Conservation (phyloP, 768 basidiomycete species). For the Dentipellis sp. region DNA sequence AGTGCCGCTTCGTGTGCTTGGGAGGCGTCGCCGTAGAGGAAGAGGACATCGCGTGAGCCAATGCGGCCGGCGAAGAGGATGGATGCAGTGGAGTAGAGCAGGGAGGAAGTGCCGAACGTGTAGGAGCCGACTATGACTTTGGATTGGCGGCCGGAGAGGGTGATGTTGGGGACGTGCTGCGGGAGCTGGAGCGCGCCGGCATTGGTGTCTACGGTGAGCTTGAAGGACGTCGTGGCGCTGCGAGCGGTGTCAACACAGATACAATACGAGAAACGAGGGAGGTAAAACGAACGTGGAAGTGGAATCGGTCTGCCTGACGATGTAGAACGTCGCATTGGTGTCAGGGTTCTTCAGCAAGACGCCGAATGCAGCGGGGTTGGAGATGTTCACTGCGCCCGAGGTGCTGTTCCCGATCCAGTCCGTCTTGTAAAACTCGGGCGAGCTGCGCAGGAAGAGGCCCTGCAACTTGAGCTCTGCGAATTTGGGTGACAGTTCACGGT, state of each 20-base stretch:
- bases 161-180: constrained; percentile 39
- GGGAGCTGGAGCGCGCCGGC: constrained; percentile 48
- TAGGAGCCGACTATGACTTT: constrained; percentile 70
- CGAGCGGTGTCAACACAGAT: neutral
- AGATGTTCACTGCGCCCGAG: constrained; percentile 32
- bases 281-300: constrained; percentile 41
- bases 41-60: constrained; percentile 30
- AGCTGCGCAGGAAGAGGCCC: constrained; percentile 69
- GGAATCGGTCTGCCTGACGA: constrained; percentile 59
- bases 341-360: constrained; percentile 65
- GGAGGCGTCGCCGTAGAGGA: constrained; percentile 27
- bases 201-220: constrained; percentile 47
- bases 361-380: constrained; percentile 43
- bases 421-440: constrained; percentile 74
- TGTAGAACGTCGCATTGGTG: constrained; percentile 55
- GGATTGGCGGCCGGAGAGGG: constrained; percentile 61
- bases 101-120: constrained; percentile 51
- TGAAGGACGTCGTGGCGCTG: constrained; percentile 46
- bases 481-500: constrained; percentile 55
- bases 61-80: constrained; percentile 56
- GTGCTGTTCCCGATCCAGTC: constrained; percentile 59
- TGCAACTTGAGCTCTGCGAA: constrained; percentile 73
- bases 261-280: neutral
- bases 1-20: constrained; percentile 27
- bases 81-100: constrained; percentile 66